Conservation (phyloP, 257 asterid species). For the Penstemon davidsonii region DNA sequence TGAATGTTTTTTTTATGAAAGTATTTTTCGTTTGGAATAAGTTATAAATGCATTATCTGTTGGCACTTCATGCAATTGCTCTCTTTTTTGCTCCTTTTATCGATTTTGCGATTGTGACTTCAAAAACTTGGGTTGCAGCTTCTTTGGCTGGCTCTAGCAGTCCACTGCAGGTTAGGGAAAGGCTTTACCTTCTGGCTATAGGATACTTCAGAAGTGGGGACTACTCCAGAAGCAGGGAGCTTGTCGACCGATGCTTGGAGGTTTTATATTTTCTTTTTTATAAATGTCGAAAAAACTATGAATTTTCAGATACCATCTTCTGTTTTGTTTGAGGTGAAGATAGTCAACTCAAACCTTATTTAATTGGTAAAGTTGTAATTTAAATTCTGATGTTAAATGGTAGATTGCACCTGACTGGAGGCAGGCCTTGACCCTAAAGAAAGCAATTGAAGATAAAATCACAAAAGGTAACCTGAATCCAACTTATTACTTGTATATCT, state of each 20-base stretch:
- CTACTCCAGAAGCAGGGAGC: constrained; percentile 79
- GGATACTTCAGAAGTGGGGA: constrained; percentile 86
- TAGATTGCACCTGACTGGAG: constrained; percentile 90
- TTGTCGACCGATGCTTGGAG: constrained; percentile 79
- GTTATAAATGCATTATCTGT: constrained; percentile 1
- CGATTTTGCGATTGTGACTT: constrained; percentile 17
- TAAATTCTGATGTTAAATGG: constrained; percentile 19
- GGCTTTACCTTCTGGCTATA: constrained; percentile 75
- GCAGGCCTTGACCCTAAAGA: constrained; percentile 82
- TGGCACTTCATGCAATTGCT: not conserved
- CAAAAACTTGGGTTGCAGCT: constrained; percentile 56
- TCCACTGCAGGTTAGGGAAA: constrained; percentile 61
- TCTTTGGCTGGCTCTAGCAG: constrained; percentile 54
- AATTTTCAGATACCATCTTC: not conserved
- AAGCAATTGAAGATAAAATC: constrained; percentile 79
- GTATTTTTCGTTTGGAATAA: constrained; percentile 1
- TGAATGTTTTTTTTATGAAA: not conserved
- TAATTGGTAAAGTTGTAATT: not conserved
- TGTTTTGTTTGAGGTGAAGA: not conserved
- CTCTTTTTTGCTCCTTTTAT: not conserved
- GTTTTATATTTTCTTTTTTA: constrained; percentile 33
- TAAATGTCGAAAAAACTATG: not conserved
- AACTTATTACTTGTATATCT: not conserved
- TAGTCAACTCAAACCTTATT: not conserved
- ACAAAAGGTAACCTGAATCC: constrained; percentile 55